phyloP scores from a whole-genome alignment of 1,284 basidiomycete species.

The Agaricales sp. region DNA sequence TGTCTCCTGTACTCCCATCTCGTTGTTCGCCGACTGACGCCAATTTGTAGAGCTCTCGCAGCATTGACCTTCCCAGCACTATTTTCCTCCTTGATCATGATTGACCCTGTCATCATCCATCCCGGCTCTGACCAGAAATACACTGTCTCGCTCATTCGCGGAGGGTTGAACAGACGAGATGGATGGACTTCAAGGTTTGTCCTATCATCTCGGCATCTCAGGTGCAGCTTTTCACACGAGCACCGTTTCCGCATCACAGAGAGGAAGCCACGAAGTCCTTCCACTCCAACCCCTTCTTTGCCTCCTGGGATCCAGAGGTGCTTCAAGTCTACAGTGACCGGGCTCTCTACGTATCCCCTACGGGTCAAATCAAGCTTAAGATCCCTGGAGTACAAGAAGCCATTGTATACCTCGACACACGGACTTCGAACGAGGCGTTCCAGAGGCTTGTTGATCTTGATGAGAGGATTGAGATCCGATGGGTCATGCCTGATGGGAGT shows the following conservation, averaged over 20 bases:
- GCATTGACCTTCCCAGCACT: conserved; percentile 57
- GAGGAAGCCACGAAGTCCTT: conserved; percentile 52
- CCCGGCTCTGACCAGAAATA: conserved; percentile 7
- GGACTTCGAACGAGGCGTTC: conserved; percentile 32
- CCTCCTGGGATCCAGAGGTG: conserved; percentile 60
- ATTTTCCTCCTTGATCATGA: conserved; percentile 66
- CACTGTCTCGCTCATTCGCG: conserved; percentile 19
- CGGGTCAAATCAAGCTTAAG: conserved; percentile 42
- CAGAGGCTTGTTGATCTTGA: conserved; percentile 35
- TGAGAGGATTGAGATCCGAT: conserved; percentile 36
- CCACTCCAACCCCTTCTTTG: conserved; percentile 56
- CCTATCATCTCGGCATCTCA: conserved; percentile 2
- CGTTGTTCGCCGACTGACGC: too few relatives aligned
- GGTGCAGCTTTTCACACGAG: neutral
- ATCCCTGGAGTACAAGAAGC: conserved; percentile 53
- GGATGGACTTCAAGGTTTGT: conserved; percentile 53
- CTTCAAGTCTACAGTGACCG: conserved; percentile 42
- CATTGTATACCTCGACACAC: conserved; percentile 37
- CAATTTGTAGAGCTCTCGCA: conserved; percentile 50
- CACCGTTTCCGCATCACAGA: conserved; percentile 26
- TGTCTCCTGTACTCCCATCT: too few relatives aligned
- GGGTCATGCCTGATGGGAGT: conserved; percentile 43
- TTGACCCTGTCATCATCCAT: conserved; percentile 67
- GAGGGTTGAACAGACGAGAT: conserved; percentile 53
- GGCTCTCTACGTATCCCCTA: conserved; percentile 15